A percentile compares a stretch with the other conserved stretches of the same genome.
Conservation (phyloP, 2,329 filamentous ascomycete species). For the Sporothrix schenckii region DNA sequence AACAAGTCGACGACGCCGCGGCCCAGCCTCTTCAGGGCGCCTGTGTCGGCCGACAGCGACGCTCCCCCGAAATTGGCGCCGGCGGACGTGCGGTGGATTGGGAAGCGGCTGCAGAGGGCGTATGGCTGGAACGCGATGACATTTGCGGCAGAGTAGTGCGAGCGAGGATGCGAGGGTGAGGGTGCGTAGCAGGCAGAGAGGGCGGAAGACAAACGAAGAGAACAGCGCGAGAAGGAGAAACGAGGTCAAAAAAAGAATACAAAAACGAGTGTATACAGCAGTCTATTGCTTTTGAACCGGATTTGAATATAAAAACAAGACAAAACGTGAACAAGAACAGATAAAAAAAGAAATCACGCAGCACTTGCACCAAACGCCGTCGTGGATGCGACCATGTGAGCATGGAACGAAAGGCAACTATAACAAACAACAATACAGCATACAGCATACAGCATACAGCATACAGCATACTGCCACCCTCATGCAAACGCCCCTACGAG, state of each 20-base stretch:
- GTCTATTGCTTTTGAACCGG: constrained; percentile 12
- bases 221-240: neutral
- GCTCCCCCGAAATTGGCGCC: neutral
- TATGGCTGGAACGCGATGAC: constrained; percentile 29
- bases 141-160: constrained; percentile 16
- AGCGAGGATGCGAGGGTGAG: too few relatives aligned
- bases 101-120: constrained; percentile 23
- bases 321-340: neutral
- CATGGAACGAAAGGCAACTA: neutral
- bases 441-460: neutral
- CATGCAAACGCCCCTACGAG: constrained; percentile 73
- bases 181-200: neutral
- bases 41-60: neutral
- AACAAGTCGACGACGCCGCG: neutral
- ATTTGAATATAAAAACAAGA: neutral
- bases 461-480: constrained; percentile 19
- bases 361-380: neutral
- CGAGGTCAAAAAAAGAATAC: neutral
- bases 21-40: constrained; percentile 18
- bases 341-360: neutral
- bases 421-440: neutral
- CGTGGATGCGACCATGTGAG: too few relatives aligned
- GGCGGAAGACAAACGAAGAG: neutral
- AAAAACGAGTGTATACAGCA: neutral
- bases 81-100: constrained; percentile 16